Evolutionary conservation across 2,329 filamentous ascomycete species (phyloP), one percentile per base, ranked within the genome.

Genomic region (Nannizzia gypsea): DNA sequence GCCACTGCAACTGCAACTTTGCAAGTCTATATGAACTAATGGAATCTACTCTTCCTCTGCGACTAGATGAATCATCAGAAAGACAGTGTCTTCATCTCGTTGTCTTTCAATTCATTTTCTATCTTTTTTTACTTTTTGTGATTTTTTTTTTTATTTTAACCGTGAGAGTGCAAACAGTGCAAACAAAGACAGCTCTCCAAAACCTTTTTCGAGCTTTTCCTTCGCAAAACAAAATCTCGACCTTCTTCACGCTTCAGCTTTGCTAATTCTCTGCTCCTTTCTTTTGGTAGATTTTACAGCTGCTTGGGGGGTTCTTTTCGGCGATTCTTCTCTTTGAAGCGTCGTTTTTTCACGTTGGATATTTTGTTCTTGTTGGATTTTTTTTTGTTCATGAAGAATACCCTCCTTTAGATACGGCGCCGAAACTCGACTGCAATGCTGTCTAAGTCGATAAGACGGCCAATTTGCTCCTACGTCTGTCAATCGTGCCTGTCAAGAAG

Each of bases 381-480:
- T 55, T 26, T 28, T 36, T 28, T 6, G 15, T 20, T 26, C 11
- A 54, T 34, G n/a, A 31, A 54, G 6, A 31, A 54, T 34, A 26
- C n/a, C 17, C 8, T 34, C 24, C 20, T 36, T 22, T 42, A 56
- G 22, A 26, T 42, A 24, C 31, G 31, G 38, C 46, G 20, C 11
- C 52, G 20, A 20, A 42, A 24, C 58, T 56, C 15, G 6, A 22
- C 26, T 36, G 50, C 28, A 60, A 76, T 76, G 73, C 69, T 74
- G 64, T 70, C 70, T 61, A 65, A 66, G 58, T 72, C 71, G 46
- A 60, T 73, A 60, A 68, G 71, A 68, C 69, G 69, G 65, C 69
- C 71, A 62, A 42, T 67, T 26, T 67, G 69, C 63, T 64, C 66
- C 50, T 67, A 74, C 71, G 67, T 72, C 62, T 74, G 71, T 63